Evolutionary conservation across 495 filamentous ascomycete species (phyloP).

Genomic region (Ramalina peruviana): DNA sequence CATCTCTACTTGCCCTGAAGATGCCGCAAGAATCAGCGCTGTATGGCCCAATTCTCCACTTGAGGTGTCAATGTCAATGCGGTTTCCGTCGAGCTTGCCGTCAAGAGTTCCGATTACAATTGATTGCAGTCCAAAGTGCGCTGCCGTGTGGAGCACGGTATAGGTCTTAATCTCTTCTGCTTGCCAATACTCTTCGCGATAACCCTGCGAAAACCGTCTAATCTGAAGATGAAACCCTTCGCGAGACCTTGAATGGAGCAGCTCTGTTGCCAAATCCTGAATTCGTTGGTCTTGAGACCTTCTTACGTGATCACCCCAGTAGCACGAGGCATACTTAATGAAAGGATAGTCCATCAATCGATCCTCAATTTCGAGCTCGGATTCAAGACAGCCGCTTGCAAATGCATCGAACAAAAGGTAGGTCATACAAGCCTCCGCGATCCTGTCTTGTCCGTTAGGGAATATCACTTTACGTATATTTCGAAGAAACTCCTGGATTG

Average conservation of each 20-base stretch:
- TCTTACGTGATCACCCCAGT: slow-evolving; percentile 6
- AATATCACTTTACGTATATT: not conserved
- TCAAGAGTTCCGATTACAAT: not conserved
- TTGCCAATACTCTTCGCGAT: slow-evolving; percentile 1
- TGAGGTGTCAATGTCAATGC: slow-evolving; percentile 1
- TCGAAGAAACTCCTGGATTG: slow-evolving; percentile 2
- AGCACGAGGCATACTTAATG: slow-evolving; percentile 3
- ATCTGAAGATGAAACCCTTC: slow-evolving; percentile 1
- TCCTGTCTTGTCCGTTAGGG: not conserved
- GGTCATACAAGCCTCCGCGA: slow-evolving; percentile 3
- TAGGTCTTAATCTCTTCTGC: not conserved
- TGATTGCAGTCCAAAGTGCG: not conserved
- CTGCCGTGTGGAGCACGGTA: not conserved
- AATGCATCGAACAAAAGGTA: slow-evolving; percentile 5
- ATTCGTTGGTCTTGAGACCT: not conserved
- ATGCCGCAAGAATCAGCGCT: slow-evolving; percentile 3
- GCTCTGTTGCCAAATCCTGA: not conserved
- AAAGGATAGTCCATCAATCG: not conserved
- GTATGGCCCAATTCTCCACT: slow-evolving; percentile 2
- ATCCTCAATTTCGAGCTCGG: not conserved
- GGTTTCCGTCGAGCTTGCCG: not conserved
- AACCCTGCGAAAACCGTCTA: not conserved
- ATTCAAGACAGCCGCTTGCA: not conserved
- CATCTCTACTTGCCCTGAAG: slow-evolving; percentile 1
- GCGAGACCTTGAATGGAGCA: slow-evolving; percentile 1